Conservation (phyloP, 192 early-diverging fungal genomes). For the Rhizophagus sp. region DNA sequence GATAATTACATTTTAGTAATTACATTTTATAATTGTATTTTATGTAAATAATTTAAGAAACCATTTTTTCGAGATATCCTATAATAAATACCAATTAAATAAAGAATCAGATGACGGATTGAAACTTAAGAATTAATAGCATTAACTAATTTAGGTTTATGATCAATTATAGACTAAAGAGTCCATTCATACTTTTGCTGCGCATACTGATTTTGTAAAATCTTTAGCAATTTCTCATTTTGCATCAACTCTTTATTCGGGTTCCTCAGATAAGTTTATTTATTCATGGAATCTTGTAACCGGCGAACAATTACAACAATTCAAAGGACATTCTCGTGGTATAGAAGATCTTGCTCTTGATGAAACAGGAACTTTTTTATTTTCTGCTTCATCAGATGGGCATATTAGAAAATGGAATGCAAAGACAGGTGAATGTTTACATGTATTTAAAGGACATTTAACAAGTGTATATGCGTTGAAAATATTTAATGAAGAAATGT, state of each 20-base stretch:
- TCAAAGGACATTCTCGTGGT: constrained; percentile 55
- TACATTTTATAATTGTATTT: too few species aligned
- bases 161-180: constrained; percentile 51
- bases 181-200: constrained; percentile 64
- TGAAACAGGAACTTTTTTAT: constrained; percentile 50
- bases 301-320: constrained; percentile 44
- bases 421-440: constrained; percentile 43
- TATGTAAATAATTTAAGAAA: too few species aligned
- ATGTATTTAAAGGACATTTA: constrained; percentile 67
- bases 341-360: constrained; percentile 55
- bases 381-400: constrained; percentile 66
- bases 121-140: too few species aligned
- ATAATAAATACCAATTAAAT: too few species aligned
- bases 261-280: constrained; percentile 83
- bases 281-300: constrained; percentile 71
- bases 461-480: constrained; percentile 76
- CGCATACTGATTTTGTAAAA: constrained; percentile 94
- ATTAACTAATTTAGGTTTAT: not conserved
- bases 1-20: too few species aligned
- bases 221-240: constrained; percentile 52
- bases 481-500: constrained; percentile 67
- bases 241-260: constrained; percentile 59
- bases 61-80: too few species aligned
- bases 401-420: constrained; percentile 67
- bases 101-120: too few species aligned